These are phyloP conservation scores for Kalanchoe fedtschenkoi DNA, from an alignment of 164 flowering plant species.

Conservation along the genomic window DNA sequence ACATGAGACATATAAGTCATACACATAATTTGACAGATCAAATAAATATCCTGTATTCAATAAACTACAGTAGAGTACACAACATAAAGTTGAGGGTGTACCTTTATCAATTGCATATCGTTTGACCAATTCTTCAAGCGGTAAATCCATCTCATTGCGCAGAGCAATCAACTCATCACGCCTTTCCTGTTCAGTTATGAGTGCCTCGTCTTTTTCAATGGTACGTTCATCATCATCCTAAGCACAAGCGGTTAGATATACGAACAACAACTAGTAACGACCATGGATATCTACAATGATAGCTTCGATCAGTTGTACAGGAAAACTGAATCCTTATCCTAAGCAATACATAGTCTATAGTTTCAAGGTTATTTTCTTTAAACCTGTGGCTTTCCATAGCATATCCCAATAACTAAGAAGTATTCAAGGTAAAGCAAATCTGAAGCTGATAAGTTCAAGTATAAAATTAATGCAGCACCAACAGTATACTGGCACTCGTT, in stretches of 20 bases:
- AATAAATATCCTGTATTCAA: conserved; percentile 3
- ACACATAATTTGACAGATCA: background rate
- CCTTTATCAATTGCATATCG: conserved; percentile 45
- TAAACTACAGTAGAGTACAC: conserved; percentile 12
- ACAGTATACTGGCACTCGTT: background rate
- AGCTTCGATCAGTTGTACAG: background rate
- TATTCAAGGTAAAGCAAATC: background rate
- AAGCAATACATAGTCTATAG: background rate
- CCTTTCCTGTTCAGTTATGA: conserved; percentile 76
- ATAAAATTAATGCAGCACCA: background rate
- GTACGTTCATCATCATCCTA: conserved; percentile 98
- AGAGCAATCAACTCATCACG: conserved; percentile 75
- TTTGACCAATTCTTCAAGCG: conserved; percentile 81
- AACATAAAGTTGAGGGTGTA: conserved; percentile 7
- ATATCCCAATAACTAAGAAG: background rate
- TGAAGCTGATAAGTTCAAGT: background rate
- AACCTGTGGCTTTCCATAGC: background rate
- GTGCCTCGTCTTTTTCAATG: conserved; percentile 87
- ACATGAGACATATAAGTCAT: background rate
- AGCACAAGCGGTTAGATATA: conserved; percentile 25
- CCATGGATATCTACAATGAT: background rate
- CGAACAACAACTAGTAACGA: background rate
- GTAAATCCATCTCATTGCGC: conserved; percentile 69
- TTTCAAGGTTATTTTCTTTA: too few species aligned
- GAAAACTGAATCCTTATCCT: background rate